Percentiles rank a stretch among this genome's conserved stretches.
Evolutionary conservation across 2,329 filamentous ascomycete genomes (phyloP).

Genomic region (Nigrospora oryzae): DNA sequence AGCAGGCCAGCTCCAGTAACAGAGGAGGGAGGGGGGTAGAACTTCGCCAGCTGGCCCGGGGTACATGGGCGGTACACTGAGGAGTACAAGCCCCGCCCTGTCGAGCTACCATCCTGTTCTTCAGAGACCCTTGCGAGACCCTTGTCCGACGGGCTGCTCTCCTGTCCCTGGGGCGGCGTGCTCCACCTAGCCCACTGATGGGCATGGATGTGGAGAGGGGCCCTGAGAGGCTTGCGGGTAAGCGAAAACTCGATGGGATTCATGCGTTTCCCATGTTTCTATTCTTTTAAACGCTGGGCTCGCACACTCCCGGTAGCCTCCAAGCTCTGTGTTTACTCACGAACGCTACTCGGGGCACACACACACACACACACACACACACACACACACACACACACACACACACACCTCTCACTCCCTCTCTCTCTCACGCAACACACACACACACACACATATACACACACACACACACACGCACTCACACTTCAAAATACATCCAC

Average conservation of each 20-base stretch:
- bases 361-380: not conserved
- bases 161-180: not conserved
- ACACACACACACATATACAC: not conserved
- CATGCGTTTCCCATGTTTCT: constrained; percentile 8
- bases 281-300: constrained; percentile 3
- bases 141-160: not conserved
- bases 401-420: not conserved
- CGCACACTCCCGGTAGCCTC: not conserved
- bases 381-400: too few relatives aligned
- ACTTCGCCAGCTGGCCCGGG: too few relatives aligned
- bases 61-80: not conserved
- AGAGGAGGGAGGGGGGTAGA: too few relatives aligned
- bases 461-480: too few relatives aligned
- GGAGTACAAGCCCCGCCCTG: not conserved
- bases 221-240: constrained; percentile 4
- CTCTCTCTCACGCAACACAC: not conserved
- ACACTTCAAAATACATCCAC: too few relatives aligned
- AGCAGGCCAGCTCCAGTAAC: too few relatives aligned
- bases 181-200: constrained; percentile 2
- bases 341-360: not conserved
- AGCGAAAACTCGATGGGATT: constrained; percentile 9
- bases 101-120: not conserved
- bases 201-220: constrained; percentile 2
- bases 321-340: constrained; percentile 1
- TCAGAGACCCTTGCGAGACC: not conserved